Evolutionary conservation across 495 filamentous ascomycete species (phyloP).

Genomic region (Neurospora discreta): DNA sequence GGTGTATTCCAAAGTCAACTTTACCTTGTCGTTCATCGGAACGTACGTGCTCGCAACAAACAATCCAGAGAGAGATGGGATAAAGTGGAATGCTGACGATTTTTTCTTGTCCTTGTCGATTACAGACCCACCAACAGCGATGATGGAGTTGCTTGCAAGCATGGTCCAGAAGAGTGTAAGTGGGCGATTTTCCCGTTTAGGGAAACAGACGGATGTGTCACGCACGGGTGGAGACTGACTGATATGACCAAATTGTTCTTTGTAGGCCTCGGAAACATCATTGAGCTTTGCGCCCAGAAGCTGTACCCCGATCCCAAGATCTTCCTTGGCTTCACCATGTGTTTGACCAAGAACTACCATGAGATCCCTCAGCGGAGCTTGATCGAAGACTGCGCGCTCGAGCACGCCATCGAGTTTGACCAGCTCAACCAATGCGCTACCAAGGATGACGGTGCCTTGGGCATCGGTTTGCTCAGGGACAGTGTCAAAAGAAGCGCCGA

Average conservation of each 20-base stretch:
- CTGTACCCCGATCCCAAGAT: constrained; percentile 75
- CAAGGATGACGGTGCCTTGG: constrained; percentile 49
- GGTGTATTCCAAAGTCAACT: constrained; percentile 75
- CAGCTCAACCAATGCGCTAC: constrained; percentile 65
- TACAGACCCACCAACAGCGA: constrained; percentile 32
- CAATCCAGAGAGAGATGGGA: background rate
- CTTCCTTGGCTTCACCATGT: constrained; percentile 85
- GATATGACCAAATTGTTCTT: background rate
- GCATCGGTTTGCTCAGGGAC: constrained; percentile 55
- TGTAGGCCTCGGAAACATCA: constrained; percentile 74
- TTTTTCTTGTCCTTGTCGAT: background rate
- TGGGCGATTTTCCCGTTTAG: background rate
- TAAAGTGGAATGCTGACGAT: background rate
- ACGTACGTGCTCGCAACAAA: constrained; percentile 13
- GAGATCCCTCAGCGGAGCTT: constrained; percentile 63
- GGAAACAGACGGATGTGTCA: background rate
- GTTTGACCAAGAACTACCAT: constrained; percentile 59
- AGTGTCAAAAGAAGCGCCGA: constrained; percentile 61
- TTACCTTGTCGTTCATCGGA: constrained; percentile 83
- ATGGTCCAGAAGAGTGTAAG: constrained; percentile 71
- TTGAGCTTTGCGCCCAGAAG: constrained; percentile 79
- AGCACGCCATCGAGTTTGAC: constrained; percentile 80
- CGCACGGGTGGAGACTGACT: background rate
- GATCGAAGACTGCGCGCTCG: constrained; percentile 73
- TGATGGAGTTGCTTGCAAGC: constrained; percentile 70